Percentiles rank a stretch among this genome's conserved stretches.
Evolutionary conservation across 768 basidiomycete species (phyloP).

Genomic region (Sporobolomyces phaffii): DNA sequence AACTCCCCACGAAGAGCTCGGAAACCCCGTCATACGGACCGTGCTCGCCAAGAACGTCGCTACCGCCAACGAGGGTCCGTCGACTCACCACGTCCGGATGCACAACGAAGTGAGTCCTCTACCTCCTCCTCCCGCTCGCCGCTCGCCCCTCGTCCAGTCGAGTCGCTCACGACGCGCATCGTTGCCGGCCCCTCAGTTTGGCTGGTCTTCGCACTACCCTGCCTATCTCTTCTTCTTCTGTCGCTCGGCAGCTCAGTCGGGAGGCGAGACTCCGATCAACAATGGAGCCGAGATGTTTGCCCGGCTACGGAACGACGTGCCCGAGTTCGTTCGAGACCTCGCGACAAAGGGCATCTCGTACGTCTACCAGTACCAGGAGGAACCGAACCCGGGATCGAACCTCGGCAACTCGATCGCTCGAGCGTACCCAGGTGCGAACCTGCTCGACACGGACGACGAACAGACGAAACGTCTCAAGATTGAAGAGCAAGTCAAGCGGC

Average conservation of each 20-base stretch:
- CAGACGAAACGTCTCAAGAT: conserved; percentile 6
- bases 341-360: conserved; percentile 14
- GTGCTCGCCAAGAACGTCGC: conserved; percentile 3
- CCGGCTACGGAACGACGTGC: conserved; percentile 5
- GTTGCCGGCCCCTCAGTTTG: too few species aligned
- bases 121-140: not conserved
- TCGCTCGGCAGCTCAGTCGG: not conserved
- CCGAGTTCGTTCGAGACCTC: conserved; percentile 14
- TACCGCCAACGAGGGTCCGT: conserved; percentile 19
- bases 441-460: not conserved
- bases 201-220: conserved; percentile 14
- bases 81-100: not conserved
- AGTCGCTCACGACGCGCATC: too few species aligned
- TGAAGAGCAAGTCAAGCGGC: conserved; percentile 2
- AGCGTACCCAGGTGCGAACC: not conserved
- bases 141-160: too few species aligned
- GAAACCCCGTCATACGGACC: conserved; percentile 18
- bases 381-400: conserved; percentile 12
- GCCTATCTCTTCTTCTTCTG: conserved; percentile 17
- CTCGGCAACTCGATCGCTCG: conserved; percentile 12
- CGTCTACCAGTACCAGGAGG: not conserved
- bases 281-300: not conserved
- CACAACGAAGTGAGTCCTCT: not conserved
- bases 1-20: conserved; percentile 8
- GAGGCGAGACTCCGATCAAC: conserved; percentile 27